These are phyloP conservation scores for Macrocybe gigantea DNA, from an alignment of 768 basidiomycete genomes.

Conservation along the genomic window DNA sequence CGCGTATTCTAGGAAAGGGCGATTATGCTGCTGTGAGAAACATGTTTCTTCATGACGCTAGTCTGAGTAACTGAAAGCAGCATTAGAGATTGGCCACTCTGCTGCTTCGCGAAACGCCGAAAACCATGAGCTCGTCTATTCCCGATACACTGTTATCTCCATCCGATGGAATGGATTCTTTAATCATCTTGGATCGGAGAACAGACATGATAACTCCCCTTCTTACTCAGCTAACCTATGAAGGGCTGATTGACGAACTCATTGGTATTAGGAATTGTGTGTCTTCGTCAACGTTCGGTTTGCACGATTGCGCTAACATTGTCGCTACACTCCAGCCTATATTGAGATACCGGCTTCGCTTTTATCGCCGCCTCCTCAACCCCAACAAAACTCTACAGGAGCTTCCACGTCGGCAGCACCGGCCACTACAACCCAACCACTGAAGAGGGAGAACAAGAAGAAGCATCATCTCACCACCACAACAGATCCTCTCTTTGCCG, in stretches of 20 bases:
- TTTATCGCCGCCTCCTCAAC: constrained; percentile 49
- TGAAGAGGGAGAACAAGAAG: constrained; percentile 79
- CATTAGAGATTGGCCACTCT: constrained; percentile 57
- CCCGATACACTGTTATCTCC: constrained; percentile 36
- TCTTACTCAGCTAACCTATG: constrained; percentile 93
- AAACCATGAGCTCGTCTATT: constrained; percentile 25
- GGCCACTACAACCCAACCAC: constrained; percentile 33
- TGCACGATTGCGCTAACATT: constrained; percentile 4
- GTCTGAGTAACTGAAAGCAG: constrained; percentile 30
- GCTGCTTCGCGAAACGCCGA: constrained; percentile 53
- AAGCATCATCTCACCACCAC: constrained; percentile 79
- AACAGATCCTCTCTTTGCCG: constrained; percentile 75
- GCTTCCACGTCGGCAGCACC: constrained; percentile 32
- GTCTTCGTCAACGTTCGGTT: constrained; percentile 18
- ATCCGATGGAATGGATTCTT: constrained; percentile 69
- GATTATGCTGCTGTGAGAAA: constrained; percentile 69
- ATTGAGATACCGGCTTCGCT: constrained; percentile 76
- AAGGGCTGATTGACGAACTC: constrained; percentile 92
- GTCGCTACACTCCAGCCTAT: constrained; percentile 43
- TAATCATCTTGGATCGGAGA: constrained; percentile 86
- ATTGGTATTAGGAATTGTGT: constrained; percentile 86
- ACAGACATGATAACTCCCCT: constrained; percentile 95
- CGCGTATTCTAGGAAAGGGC: constrained; percentile 90
- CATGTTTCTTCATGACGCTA: constrained; percentile 1
- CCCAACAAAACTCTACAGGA: constrained; percentile 30